Base-by-base conservation (phyloP, 768 basidiomycete species). In the Collybia nuda region DNA sequence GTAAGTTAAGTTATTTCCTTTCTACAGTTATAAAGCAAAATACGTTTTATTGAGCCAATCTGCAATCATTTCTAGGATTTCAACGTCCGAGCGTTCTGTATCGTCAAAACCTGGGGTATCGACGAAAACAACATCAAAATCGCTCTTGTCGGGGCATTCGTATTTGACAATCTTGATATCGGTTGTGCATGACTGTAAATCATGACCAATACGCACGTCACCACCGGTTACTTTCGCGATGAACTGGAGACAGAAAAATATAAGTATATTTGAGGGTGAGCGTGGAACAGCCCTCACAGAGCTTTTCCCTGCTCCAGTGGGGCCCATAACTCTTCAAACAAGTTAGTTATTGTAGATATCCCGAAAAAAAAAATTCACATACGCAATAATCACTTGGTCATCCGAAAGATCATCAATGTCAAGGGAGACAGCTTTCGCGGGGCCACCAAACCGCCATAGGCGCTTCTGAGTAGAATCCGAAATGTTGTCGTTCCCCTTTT, bases 81-180 rank as follows among this genome's bases (percentile, higher is more conserved):
- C 36, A 11, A 39, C 37, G 26, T 47, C 46, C 8, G 46, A n/a
- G 11, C 26, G 23, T 18, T 47, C 28, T 7, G 46, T 47, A 38
- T 47, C 46, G 23, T 47, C 46, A 9, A 47, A 47, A 28, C 46
- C 46, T n/a, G 46, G 46, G 18, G 46, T 47, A 18, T 47, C 46
- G n/a, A 47, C 37, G 18, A 47, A 39, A 8, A 38, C 46, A 17
- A 47, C 29, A 14, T 38, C 46, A 28, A 47, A 39, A 14, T 39
- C 46, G 32, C 35, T 46, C 11, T 3, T 46, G 21, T 46, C 44
- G 35, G 37, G 24, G n/a, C 12, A 46, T n/a, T 46, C 18, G n/a
- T 36, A 37, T 23, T 46, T 46, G 44, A 46, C 44, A 21, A 46
- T 46, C 22, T 46, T 46, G 35, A 46, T 46, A 1, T 46, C 44